Conservation (phyloP, 2,329 filamentous ascomycete species). For the Periglandula ipomoeae region DNA sequence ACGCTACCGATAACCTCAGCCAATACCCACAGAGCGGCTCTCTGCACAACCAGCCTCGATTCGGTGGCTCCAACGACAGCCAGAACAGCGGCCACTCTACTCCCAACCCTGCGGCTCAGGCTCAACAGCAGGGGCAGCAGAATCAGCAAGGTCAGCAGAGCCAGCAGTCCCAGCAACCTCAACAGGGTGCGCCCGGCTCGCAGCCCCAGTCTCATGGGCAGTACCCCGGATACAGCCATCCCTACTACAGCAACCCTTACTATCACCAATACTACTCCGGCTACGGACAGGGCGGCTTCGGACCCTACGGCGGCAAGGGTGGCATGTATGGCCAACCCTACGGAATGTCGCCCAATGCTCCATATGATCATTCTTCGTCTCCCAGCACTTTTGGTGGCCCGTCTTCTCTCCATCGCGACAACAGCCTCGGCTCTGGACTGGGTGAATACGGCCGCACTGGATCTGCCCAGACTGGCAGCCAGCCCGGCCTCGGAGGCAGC, state of each 20-base stretch:
- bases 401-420: slow-evolving; percentile 44
- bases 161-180: slow-evolving; percentile 28
- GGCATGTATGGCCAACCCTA: slow-evolving; percentile 48
- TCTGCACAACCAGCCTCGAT: slow-evolving; percentile 47
- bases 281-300: slow-evolving; percentile 43
- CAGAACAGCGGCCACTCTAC: slow-evolving; percentile 87
- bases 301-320: slow-evolving; percentile 45
- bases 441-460: slow-evolving; percentile 45
- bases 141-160: slow-evolving; percentile 33
- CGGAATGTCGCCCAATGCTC: slow-evolving; percentile 45
- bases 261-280: slow-evolving; percentile 52
- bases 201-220: slow-evolving; percentile 38
- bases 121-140: slow-evolving; percentile 33
- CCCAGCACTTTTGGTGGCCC: slow-evolving; percentile 44
- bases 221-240: slow-evolving; percentile 46
- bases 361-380: slow-evolving; percentile 47
- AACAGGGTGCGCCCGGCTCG: slow-evolving; percentile 29
- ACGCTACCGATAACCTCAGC: slow-evolving; percentile 52
- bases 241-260: slow-evolving; percentile 54
- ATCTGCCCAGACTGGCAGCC: slow-evolving; percentile 39
- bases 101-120: slow-evolving; percentile 64
- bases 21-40: slow-evolving; percentile 66
- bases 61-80: slow-evolving; percentile 52
- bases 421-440: slow-evolving; percentile 38
- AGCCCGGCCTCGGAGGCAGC: slow-evolving; percentile 39